A percentile compares a stretch with the other conserved stretches of the same genome.
These are phyloP conservation scores for Cordyceps sp. DNA, from an alignment of 2,329 filamentous ascomycete species.

Conservation along the genomic window DNA sequence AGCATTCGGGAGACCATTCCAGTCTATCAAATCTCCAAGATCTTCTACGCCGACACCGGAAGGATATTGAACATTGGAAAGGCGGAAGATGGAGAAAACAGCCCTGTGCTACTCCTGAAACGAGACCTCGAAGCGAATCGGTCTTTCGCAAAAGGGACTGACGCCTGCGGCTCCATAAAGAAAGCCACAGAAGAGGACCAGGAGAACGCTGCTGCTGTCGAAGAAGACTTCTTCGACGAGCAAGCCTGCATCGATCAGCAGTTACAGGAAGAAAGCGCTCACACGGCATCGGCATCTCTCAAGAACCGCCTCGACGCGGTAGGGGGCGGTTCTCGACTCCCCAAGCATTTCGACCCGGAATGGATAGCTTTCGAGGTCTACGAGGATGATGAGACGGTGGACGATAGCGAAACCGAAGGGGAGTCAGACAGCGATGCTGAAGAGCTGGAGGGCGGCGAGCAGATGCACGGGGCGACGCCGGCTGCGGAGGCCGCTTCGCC, in stretches of 20 bases:
- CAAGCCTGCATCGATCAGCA: conserved; percentile 31
- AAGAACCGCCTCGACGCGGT: neutral
- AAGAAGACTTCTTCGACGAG: too few species aligned
- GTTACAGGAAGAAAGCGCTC: conserved; percentile 12
- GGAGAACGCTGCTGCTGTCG: conserved; percentile 1
- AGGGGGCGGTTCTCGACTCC: conserved; percentile 23
- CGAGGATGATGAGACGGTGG: conserved; percentile 37
- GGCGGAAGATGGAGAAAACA: conserved; percentile 28
- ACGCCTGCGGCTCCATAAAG: neutral
- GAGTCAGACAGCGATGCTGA: conserved; percentile 17
- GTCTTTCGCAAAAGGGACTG: conserved; percentile 21
- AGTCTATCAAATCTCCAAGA: conserved; percentile 55
- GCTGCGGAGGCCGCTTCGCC: conserved; percentile 10
- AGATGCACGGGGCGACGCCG: conserved; percentile 2
- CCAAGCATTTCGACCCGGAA: conserved; percentile 64
- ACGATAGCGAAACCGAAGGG: conserved; percentile 19
- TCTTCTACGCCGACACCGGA: conserved; percentile 85
- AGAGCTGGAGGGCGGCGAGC: conserved; percentile 17
- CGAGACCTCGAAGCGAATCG: conserved; percentile 18
- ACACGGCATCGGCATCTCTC: too few species aligned
- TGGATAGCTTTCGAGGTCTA: conserved; percentile 88
- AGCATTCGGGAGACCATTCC: conserved; percentile 38
- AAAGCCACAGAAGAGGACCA: neutral
- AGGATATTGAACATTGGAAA: conserved; percentile 67
- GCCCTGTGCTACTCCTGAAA: conserved; percentile 17